Base-by-base conservation (phyloP, 352 stramenopile genomes). In the Nothophytophthora sp. region DNA sequence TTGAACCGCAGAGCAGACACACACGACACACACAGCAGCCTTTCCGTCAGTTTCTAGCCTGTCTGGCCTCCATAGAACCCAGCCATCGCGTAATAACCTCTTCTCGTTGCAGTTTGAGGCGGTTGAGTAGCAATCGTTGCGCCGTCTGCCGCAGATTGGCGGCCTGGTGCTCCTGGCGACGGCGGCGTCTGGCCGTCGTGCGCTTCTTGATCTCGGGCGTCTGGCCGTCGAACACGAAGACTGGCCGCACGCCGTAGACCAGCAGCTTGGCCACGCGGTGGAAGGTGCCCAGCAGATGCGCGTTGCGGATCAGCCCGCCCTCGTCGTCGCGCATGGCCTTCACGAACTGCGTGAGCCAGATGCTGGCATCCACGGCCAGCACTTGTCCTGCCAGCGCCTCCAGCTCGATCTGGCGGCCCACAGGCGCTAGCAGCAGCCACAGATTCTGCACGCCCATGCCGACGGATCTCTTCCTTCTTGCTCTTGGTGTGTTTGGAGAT, bases 261-360 rank as follows among this genome's bases (percentile, higher is more conserved):
- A 99, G 76, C 28, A 96, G 58, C 58, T 95, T 97, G 29, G 89
- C 78, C n/a, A 98, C 87, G n/a, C 93, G 83, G 43, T 97, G 86
- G 39, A 99, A 79, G 54, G 83, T 96, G 67, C 94, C 90, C 59
- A 98, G 81, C 51, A 99, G 63, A 82, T 99, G 91, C 37, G 95
- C 91, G 72, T 96, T 98, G 55, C 80, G 82, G 51, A 98, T 93
- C 65, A 98, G 96, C 30, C 92, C 86, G 42, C 97, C 94, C 34
- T 98, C 94, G 42, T 92, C 81, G 43, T 99, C 93, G 34, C 96
- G 87, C 88, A 98, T 99, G 30, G 96, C 97, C 70, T 99, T 99
- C 60, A 99, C 83, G 62, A 99, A 99, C 76, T 99, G 97, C 20
- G 94, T 99, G 48, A 99, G 76, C 98, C 98, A 99, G 68, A 99